Percentiles rank a stretch among this genome's conserved stretches.
These are phyloP conservation scores for Asterella californica DNA, from an alignment of 225 moss, liverwort and hornwort genomes.

Conservation along the genomic window DNA sequence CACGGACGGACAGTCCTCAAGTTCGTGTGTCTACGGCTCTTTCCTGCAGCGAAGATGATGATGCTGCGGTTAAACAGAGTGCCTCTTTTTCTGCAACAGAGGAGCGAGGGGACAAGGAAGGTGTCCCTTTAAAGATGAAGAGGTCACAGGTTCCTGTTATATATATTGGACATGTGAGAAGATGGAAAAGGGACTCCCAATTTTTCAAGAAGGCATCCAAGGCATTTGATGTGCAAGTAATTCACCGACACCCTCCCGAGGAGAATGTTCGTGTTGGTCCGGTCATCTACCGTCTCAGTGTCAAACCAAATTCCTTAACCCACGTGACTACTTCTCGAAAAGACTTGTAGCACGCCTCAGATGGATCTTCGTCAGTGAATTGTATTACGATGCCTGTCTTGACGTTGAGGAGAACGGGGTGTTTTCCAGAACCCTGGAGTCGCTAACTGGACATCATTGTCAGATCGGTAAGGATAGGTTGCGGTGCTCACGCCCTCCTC, in stretches of 20 bases:
- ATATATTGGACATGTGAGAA: constrained; percentile 63
- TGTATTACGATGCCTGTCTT: not conserved
- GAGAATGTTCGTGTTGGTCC: constrained; percentile 54
- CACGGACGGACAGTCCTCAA: not conserved
- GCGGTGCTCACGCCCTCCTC: not conserved
- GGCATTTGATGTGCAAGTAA: constrained; percentile 50
- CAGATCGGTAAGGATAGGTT: not conserved
- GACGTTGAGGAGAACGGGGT: not conserved
- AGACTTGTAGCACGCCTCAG: not conserved
- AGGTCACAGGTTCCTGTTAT: constrained; percentile 18
- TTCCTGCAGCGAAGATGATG: not conserved
- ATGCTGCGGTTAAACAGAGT: not conserved
- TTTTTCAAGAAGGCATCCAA: constrained; percentile 81
- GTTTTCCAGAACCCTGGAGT: not conserved
- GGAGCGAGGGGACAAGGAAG: not conserved
- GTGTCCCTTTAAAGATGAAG: not conserved
- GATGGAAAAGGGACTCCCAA: constrained; percentile 81
- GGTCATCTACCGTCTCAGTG: constrained; percentile 49
- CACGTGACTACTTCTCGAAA: not conserved
- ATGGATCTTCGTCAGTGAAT: not conserved
- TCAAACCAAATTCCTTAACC: not conserved
- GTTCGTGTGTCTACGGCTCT: constrained; percentile 4
- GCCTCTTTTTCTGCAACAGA: not conserved
- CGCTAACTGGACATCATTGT: not conserved
- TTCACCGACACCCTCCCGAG: constrained; percentile 55